Percentiles rank a stretch among this genome's conserved stretches.
phyloP scores from a whole-genome alignment of 495 filamentous ascomycete genomes.

The Neurospora sp. region DNA sequence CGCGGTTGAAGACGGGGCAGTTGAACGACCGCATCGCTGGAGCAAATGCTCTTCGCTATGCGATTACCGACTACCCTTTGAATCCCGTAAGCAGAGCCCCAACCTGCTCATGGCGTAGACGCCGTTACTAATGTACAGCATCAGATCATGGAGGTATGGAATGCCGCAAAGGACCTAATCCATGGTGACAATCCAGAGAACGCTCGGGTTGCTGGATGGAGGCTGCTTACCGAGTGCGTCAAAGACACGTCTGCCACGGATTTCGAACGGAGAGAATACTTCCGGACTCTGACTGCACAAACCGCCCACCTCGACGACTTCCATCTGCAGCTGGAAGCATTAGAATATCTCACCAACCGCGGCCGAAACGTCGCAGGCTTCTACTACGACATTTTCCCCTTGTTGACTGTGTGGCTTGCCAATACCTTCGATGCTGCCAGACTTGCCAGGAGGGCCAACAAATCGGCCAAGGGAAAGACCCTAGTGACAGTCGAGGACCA shows the following conservation, averaged over 20 bases:
- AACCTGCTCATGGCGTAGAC: not conserved
- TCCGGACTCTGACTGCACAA: slow-evolving; percentile 44
- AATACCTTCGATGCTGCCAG: slow-evolving; percentile 44
- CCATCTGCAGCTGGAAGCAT: slow-evolving; percentile 50
- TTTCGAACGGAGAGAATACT: slow-evolving; percentile 55
- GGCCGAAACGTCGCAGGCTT: slow-evolving; percentile 56
- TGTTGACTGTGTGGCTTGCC: slow-evolving; percentile 49
- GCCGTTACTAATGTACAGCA: slow-evolving; percentile 1
- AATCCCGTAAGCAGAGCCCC: slow-evolving; percentile 31
- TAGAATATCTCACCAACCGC: slow-evolving; percentile 51
- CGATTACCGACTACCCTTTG: slow-evolving; percentile 47
- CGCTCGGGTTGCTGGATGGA: slow-evolving; percentile 48
- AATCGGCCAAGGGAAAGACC: slow-evolving; percentile 37
- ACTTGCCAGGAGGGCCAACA: slow-evolving; percentile 30
- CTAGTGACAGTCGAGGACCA: slow-evolving; percentile 52
- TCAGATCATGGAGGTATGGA: slow-evolving; percentile 47
- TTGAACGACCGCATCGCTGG: slow-evolving; percentile 43
- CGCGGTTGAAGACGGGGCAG: slow-evolving; percentile 35
- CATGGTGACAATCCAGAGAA: slow-evolving; percentile 41
- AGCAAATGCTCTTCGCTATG: slow-evolving; percentile 43
- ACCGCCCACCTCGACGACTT: slow-evolving; percentile 45
- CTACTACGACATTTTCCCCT: slow-evolving; percentile 48
- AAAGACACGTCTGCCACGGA: slow-evolving; percentile 49
- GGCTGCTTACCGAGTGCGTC: slow-evolving; percentile 54
- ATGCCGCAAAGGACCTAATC: slow-evolving; percentile 53